Base-by-base conservation (phyloP, 148 eudicot genomes). In the Persicaria maculosa region DNA sequence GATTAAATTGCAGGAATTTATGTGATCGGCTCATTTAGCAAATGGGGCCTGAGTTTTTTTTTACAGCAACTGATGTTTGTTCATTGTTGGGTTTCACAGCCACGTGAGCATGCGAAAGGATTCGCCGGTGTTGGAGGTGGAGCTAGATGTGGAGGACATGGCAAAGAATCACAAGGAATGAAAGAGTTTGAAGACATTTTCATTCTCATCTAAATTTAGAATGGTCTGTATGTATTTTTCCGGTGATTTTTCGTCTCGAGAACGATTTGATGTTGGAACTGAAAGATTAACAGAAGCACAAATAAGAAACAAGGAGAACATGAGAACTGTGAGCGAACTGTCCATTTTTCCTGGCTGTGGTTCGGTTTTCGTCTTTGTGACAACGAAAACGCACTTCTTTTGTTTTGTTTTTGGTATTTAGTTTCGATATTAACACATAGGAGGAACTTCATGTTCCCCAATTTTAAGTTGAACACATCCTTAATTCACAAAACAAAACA, bases 111-210 rank as follows among this genome's bases (percentile, higher is more conserved):
- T 72, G 75, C 50, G 44, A 64, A 83, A 74, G 78, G 99, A 95
- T 82, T 74, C 77, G 15, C 85, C 99, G 8, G 86, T 95, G 20
- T 74, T 95, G 77, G 90, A 87, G 79, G 84, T 90, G 47, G 99
- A 95, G 86, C 84, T 95, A 72, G 99, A 95, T 74, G 91, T 95
- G 53, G 96, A 92, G 71, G 99, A 92, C 78, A 86, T 95, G 99
- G 88, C 83, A 15, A 92, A 90, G 86, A 86, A 82, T 77, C 96
- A 90, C 79, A 91, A 88, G 80, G 81, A 81, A 48, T 75, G 64
- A 74, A 5, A 1, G 11, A 36, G 36, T 31, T 65, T 40, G 19
- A 31, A 31, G 40, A 31, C 40, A 2, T 31, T 31, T 31, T 31
- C 43, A 6, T 65, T 65, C 19, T 15, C 45, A 40, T 65, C 70